Base-by-base conservation (phyloP, 2,329 filamentous ascomycete species). In the Cytospora paraplurivora region DNA sequence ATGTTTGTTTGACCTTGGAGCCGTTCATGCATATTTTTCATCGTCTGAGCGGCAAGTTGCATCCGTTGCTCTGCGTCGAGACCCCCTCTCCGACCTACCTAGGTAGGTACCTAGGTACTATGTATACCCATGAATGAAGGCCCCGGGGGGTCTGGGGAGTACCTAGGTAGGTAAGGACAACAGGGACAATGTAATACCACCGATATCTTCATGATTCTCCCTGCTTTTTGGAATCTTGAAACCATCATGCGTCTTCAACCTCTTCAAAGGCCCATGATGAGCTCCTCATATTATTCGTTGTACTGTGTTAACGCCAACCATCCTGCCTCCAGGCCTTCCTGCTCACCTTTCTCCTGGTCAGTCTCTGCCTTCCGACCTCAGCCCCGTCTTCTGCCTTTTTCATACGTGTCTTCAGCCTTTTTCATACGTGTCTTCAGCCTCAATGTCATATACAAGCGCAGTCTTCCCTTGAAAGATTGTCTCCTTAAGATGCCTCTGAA, bases 401-500 rank as follows among this genome's bases (percentile, higher is more conserved):
- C 10, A 27, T 3, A 19, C 19, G 33, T 44, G 44, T 59, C 33
- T 37, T 17, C n/a, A n/a, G n/a, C n/a, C n/a, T 13, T 17, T 37
- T 19, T 35, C 10, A 27, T 3, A 19, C 19, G 33, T 44, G 44
- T 59, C 33, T 38, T 17, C 19, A 27, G 27, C 27, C 27, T 27
- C 27, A 27, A 27, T 27, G 27, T 27, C 27, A 27, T 27, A 27
- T 27, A n/a, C 27, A 27, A 11, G 50, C n/a, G 3, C 19, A 8
- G 15, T 10, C 17, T 34, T 13, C 21, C 11, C 19, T 41, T 41
- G 27, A 12, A 21, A 35, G 2, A 19, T 33, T 19, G 15, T 17
- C 13, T 32, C n/a, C 53, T 41, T 56, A 51, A 5, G 47, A 67
- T 37, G 62, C 78, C 74, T 82, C 82, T 74, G 85, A 80, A 60